Conservation (phyloP, 768 basidiomycete genomes). For the Tulasnella sp. region DNA sequence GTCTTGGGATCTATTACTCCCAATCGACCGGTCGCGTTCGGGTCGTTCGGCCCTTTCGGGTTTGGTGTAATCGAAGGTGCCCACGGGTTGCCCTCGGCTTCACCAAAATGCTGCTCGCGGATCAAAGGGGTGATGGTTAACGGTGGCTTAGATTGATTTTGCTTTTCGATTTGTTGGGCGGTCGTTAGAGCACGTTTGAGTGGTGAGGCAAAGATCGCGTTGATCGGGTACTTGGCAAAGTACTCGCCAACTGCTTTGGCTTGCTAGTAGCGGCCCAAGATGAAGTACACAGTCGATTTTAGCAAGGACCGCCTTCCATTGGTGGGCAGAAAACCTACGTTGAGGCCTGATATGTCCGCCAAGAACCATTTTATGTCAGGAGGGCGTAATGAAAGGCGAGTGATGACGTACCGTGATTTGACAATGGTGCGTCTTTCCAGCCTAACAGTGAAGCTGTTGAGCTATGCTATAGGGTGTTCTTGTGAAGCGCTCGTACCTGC, state of each 20-base stretch:
- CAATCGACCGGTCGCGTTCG: neutral
- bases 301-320: too few species aligned
- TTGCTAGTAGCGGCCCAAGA: conserved; percentile 35
- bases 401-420: conserved; percentile 37
- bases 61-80: neutral
- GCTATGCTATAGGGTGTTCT: neutral
- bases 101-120: conserved; percentile 45
- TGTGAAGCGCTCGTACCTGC: conserved; percentile 9
- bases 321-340: neutral
- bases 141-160: conserved; percentile 36
- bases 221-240: conserved; percentile 34
- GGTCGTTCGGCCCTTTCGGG: neutral
- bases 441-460: conserved; percentile 30
- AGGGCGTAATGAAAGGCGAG: neutral
- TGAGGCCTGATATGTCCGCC: neutral
- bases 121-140: conserved; percentile 38
- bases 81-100: conserved; percentile 37
- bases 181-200: conserved; percentile 43
- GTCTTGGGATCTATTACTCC: conserved; percentile 23
- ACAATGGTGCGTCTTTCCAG: conserved; percentile 40
- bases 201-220: conserved; percentile 41
- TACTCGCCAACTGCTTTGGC: conserved; percentile 36
- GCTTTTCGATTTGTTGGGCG: conserved; percentile 34
- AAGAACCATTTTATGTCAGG: neutral
- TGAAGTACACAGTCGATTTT: neutral